Conservation (phyloP, 768 basidiomycete species). For the Auriscalpium vulgare region DNA sequence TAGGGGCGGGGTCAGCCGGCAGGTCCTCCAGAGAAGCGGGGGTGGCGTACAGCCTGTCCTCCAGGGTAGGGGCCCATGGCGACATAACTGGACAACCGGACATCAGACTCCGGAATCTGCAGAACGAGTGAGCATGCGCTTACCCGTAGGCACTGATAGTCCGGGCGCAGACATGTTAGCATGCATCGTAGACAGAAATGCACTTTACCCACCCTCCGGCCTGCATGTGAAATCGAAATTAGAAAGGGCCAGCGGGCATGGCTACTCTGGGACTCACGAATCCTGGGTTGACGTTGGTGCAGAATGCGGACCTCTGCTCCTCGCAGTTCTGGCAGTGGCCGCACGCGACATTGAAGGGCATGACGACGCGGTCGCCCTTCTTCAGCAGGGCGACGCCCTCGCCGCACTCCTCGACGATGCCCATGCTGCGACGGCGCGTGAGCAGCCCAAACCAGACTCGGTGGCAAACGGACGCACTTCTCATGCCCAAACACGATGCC, state of each 20-base stretch:
- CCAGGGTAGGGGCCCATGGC: slow-evolving; percentile 51
- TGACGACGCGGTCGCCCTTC: slow-evolving; percentile 51
- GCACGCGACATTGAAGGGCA: slow-evolving; percentile 54
- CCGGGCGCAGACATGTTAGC: too few species aligned
- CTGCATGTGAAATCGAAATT: slow-evolving; percentile 15
- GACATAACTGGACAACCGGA: slow-evolving; percentile 33
- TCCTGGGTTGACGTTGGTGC: slow-evolving; percentile 50
- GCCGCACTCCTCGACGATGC: slow-evolving; percentile 44
- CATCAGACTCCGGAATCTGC: neutral
- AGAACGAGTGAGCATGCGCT: neutral
- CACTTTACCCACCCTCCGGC: slow-evolving; percentile 34
- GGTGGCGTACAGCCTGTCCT: slow-evolving; percentile 37
- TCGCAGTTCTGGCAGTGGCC: slow-evolving; percentile 52
- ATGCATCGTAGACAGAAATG: too few species aligned
- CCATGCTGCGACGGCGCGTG: slow-evolving; percentile 28
- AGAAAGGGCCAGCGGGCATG: neutral
- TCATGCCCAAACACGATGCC: slow-evolving; percentile 50
- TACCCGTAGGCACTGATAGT: slow-evolving; percentile 38
- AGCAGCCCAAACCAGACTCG: neutral
- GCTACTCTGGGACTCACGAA: slow-evolving; percentile 31
- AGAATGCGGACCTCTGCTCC: slow-evolving; percentile 44
- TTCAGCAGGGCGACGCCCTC: slow-evolving; percentile 40
- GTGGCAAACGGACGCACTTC: slow-evolving; percentile 28
- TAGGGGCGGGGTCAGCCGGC: slow-evolving; percentile 9
- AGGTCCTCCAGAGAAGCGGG: neutral